Percentiles rank a stretch among this genome's conserved stretches.
These are phyloP conservation scores for Blastomyces emzantsi DNA, from an alignment of 2,329 filamentous ascomycete species.

Conservation along the genomic window DNA sequence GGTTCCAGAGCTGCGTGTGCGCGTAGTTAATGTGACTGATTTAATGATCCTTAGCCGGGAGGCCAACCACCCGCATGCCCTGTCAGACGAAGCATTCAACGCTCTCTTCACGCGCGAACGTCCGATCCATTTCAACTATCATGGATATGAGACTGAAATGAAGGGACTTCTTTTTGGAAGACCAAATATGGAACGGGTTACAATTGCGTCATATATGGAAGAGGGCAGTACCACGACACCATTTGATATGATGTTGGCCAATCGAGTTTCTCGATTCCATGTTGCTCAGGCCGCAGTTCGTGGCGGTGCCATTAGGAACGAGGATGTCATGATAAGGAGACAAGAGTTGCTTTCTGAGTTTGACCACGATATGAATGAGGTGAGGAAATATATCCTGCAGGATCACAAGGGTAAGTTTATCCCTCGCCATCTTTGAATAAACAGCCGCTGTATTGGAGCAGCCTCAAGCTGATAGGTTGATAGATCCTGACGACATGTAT, in stretches of 20 bases:
- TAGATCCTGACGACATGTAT: conserved; percentile 47
- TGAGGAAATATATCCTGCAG: conserved; percentile 44
- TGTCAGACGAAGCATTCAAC: conserved; percentile 45
- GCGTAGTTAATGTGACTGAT: conserved; percentile 58
- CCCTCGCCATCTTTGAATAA: conserved; percentile 7
- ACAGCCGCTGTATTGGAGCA: background rate
- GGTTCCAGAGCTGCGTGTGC: conserved; percentile 46
- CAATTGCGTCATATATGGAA: conserved; percentile 52
- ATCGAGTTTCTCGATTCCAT: conserved; percentile 52
- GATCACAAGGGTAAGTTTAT: conserved; percentile 44
- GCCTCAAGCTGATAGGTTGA: conserved; percentile 2
- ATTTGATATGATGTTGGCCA: conserved; percentile 61
- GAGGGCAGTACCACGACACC: conserved; percentile 60
- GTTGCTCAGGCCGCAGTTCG: conserved; percentile 48
- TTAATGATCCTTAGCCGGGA: conserved; percentile 53
- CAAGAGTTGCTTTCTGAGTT: conserved; percentile 44
- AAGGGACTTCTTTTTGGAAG: conserved; percentile 54
- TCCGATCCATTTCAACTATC: conserved; percentile 57
- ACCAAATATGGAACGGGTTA: conserved; percentile 43
- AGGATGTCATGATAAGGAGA: conserved; percentile 38
- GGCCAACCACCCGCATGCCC: conserved; percentile 50
- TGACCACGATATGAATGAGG: conserved; percentile 40
- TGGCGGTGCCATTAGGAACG: conserved; percentile 41
- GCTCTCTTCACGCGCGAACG: conserved; percentile 50
- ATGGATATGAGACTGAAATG: conserved; percentile 54